Evolutionary conservation across 192 early-diverging fungal species (phyloP).

Genomic region (Umbelopsis isabellina): DNA sequence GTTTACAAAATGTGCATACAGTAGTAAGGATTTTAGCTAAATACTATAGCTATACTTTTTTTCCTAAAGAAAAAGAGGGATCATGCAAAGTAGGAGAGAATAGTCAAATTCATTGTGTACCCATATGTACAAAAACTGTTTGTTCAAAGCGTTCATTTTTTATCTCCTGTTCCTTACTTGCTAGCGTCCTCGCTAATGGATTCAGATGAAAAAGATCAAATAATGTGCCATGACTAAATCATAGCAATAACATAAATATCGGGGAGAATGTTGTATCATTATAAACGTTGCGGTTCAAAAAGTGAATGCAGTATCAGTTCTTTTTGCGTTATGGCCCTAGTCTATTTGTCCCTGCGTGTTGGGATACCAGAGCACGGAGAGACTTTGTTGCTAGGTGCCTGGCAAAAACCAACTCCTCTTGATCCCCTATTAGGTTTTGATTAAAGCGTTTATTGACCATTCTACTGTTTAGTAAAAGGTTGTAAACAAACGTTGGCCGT

Average conservation of each 20-base stretch:
- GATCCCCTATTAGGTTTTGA: conserved; percentile 12
- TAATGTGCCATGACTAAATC: too few relatives aligned
- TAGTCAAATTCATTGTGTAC: conserved; percentile 6
- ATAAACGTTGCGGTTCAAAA: too few relatives aligned
- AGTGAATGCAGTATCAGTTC: background rate
- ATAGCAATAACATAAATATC: too few relatives aligned
- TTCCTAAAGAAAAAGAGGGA: conserved; percentile 22
- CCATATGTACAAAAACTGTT: background rate
- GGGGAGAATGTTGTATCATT: too few relatives aligned
- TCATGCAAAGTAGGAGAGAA: conserved; percentile 22
- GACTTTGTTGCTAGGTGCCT: conserved; percentile 13
- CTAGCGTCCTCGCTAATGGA: background rate
- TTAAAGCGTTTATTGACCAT: conserved; percentile 21
- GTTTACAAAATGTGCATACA: conserved; percentile 15
- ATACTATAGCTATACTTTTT: conserved; percentile 11
- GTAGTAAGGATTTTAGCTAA: conserved; percentile 19
- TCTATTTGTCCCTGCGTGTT: conserved; percentile 19
- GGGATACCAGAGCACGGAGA: conserved; percentile 21
- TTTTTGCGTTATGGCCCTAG: background rate
- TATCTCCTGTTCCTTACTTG: background rate
- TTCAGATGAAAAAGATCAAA: background rate
- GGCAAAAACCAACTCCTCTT: background rate
- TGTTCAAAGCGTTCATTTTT: background rate
- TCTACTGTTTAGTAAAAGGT: conserved; percentile 19
- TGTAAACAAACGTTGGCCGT: background rate